phyloP scores from a whole-genome alignment of 176 grass and related monocot genomes.

The Guadua angustifolia region DNA sequence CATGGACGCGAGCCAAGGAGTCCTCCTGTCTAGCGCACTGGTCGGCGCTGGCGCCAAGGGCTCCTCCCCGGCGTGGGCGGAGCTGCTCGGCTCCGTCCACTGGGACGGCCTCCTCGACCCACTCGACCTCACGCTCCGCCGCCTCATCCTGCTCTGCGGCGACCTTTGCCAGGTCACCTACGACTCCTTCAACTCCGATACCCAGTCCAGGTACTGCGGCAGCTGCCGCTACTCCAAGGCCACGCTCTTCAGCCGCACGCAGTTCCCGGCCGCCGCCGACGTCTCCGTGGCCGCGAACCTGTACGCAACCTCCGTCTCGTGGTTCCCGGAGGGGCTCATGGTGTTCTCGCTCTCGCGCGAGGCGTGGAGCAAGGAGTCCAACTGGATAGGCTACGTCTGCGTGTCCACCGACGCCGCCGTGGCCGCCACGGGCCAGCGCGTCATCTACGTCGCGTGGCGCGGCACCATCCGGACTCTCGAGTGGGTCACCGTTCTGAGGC shows the following conservation, averaged over 20 bases:
- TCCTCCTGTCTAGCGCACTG: slow-evolving; percentile 56
- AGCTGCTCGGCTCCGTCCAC: slow-evolving; percentile 71
- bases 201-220: slow-evolving; percentile 69
- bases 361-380: slow-evolving; percentile 94
- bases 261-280: slow-evolving; percentile 58
- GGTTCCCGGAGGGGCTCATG: slow-evolving; percentile 56
- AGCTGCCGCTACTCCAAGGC: slow-evolving; percentile 74
- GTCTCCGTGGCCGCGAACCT: slow-evolving; percentile 61
- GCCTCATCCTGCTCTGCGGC: slow-evolving; percentile 79
- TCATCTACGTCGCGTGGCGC: slow-evolving; percentile 78
- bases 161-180: slow-evolving; percentile 91
- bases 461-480: slow-evolving; percentile 84
- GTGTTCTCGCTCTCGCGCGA: slow-evolving; percentile 63
- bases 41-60: slow-evolving; percentile 27
- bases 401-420: slow-evolving; percentile 65
- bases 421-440: slow-evolving; percentile 60
- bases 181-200: slow-evolving; percentile 83
- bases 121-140: slow-evolving; percentile 69
- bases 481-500: slow-evolving; percentile 75
- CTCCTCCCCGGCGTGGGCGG: slow-evolving; percentile 47
- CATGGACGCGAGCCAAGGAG: slow-evolving; percentile 66
- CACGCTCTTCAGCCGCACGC: slow-evolving; percentile 59
- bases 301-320: slow-evolving; percentile 61
- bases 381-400: slow-evolving; percentile 87
- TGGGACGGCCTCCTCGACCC: slow-evolving; percentile 87